Evolutionary conservation across 495 filamentous ascomycete genomes (phyloP).

Genomic region (Annulohypoxylon stygium): DNA sequence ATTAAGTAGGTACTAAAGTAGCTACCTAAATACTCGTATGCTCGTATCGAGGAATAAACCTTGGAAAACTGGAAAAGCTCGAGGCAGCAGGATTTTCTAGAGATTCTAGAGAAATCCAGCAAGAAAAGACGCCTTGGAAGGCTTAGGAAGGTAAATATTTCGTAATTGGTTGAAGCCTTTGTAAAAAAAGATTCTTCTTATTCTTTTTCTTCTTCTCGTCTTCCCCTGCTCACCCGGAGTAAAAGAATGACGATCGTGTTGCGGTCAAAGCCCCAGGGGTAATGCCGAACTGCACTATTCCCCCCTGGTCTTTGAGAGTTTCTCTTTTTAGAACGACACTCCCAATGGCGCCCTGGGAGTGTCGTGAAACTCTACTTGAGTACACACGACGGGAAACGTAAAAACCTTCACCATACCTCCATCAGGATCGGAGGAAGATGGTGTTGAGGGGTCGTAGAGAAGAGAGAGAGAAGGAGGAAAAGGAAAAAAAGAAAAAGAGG

Average conservation of each 20-base stretch:
- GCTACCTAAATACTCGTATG: not conserved
- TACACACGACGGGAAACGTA: conserved; percentile 1
- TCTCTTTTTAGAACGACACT: conserved; percentile 40
- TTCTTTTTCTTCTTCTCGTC: not conserved
- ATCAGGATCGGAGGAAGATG: conserved; percentile 34
- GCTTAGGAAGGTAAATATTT: not conserved
- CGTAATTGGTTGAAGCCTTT: conserved; percentile 18
- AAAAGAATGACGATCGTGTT: conserved; percentile 34
- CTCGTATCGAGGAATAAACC: conserved; percentile 6
- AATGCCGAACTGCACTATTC: conserved; percentile 39
- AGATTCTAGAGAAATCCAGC: not conserved
- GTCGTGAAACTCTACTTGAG: conserved; percentile 35
- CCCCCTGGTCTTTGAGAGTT: conserved; percentile 39
- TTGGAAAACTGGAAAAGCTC: not conserved
- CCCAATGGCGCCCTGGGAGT: conserved; percentile 29
- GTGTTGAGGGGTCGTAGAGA: conserved; percentile 32
- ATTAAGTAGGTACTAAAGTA: not conserved
- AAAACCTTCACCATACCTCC: conserved; percentile 40
- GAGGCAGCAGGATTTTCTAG: conserved; percentile 22
- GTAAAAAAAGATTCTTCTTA: conserved; percentile 14
- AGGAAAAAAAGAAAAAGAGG: conserved; percentile 7
- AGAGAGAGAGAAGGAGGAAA: not conserved
- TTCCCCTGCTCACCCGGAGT: conserved; percentile 11
- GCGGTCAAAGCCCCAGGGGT: conserved; percentile 39
- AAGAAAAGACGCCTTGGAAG: not conserved